Evolutionary conservation across 306 rosid species (phyloP).

Genomic region (Sindora glabra): DNA sequence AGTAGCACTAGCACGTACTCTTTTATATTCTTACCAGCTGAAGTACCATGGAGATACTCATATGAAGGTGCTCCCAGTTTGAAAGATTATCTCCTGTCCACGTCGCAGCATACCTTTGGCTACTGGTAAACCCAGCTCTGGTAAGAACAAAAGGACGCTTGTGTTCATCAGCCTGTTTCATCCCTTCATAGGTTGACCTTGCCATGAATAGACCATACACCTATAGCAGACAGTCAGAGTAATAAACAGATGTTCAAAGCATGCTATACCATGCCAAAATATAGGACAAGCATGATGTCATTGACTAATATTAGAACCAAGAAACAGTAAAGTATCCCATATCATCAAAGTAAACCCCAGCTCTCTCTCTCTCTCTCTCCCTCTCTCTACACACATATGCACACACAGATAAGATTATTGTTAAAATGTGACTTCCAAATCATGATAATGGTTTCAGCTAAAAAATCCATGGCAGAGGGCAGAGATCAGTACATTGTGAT

Average conservation of each 20-base stretch:
- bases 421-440: neutral
- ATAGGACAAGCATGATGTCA: conserved; percentile 5
- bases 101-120: conserved; percentile 94
- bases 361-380: too few species aligned
- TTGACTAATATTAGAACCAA: conserved; percentile 8
- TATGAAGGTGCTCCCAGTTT: conserved; percentile 91
- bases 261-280: neutral
- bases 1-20: conserved; percentile 1
- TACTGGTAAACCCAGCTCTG: conserved; percentile 88
- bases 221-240: conserved; percentile 30
- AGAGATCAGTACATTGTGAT: conserved; percentile 67
- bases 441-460: too few species aligned
- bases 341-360: conserved; percentile 6
- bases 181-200: conserved; percentile 87
- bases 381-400: neutral
- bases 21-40: conserved; percentile 63
- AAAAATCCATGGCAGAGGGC: too few species aligned
- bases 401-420: conserved; percentile 12
- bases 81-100: conserved; percentile 97
- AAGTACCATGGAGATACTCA: conserved; percentile 95
- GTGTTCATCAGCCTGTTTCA: conserved; percentile 59
- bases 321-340: conserved; percentile 1
- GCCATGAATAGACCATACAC: conserved; percentile 91
- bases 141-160: conserved; percentile 95
- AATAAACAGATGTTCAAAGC: conserved; percentile 9